Conservation (phyloP, 2,329 filamentous ascomycete species). For the Plenodomus tracheiphilus region DNA sequence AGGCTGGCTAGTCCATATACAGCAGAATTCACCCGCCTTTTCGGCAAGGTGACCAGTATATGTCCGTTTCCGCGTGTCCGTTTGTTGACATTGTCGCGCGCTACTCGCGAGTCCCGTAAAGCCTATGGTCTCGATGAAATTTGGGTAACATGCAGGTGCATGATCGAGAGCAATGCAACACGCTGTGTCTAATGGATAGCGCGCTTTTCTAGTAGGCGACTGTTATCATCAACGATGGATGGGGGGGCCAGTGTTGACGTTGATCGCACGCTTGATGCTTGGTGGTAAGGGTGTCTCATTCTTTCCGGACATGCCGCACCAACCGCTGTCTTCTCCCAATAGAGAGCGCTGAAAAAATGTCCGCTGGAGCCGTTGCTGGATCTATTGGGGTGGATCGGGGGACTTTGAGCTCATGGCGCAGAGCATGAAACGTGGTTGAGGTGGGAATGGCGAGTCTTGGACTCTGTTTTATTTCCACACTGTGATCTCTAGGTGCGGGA, state of each 20-base stretch:
- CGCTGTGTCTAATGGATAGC: neutral
- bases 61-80: neutral
- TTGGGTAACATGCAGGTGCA: neutral
- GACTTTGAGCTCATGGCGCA: neutral
- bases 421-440: neutral
- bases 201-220: neutral
- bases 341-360: neutral
- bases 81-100: neutral
- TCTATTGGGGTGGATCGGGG: neutral
- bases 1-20: neutral
- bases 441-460: neutral
- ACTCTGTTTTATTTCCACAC: neutral
- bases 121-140: neutral
- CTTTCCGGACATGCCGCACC: neutral
- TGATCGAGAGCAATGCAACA: neutral
- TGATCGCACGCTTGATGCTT: neutral
- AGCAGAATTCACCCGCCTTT: neutral
- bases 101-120: neutral
- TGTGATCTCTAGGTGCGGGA: neutral
- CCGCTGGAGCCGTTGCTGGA: neutral
- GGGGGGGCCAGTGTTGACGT: neutral
- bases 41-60: neutral
- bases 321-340: neutral
- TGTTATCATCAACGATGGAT: neutral
- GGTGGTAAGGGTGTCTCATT: neutral